A percentile compares a stretch with the other conserved stretches of the same genome.
phyloP scores from a whole-genome alignment of 805 yeast genomes.

The Saturnispora galanensis region DNA sequence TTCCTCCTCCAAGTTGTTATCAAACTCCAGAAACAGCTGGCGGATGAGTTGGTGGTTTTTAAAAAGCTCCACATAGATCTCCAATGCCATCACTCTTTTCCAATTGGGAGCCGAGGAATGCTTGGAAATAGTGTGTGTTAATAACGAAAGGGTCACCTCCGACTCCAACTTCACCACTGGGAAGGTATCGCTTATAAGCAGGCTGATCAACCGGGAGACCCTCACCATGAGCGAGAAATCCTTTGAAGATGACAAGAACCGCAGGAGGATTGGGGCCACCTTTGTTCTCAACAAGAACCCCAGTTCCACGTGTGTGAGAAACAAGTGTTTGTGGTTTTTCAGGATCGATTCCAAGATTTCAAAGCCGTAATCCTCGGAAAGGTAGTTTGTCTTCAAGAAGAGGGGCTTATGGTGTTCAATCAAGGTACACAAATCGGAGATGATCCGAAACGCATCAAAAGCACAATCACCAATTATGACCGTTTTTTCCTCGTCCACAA shows the following conservation, averaged over 20 bases:
- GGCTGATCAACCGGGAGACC: slow-evolving; percentile 58
- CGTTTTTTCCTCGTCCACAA: slow-evolving; percentile 35
- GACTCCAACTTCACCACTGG: slow-evolving; percentile 60
- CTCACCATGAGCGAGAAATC: slow-evolving; percentile 67
- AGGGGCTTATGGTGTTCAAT: slow-evolving; percentile 48
- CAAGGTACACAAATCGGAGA: slow-evolving; percentile 62
- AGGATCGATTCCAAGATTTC: slow-evolving; percentile 78
- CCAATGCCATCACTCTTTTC: slow-evolving; percentile 69
- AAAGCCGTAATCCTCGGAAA: slow-evolving; percentile 60
- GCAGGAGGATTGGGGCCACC: slow-evolving; percentile 65
- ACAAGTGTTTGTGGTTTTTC: slow-evolving; percentile 48
- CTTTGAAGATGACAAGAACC: slow-evolving; percentile 47
- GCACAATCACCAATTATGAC: slow-evolving; percentile 42
- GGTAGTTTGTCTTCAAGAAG: slow-evolving; percentile 40
- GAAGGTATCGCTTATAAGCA: slow-evolving; percentile 55
- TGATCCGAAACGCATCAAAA: slow-evolving; percentile 60
- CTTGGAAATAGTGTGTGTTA: slow-evolving; percentile 61
- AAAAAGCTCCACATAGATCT: slow-evolving; percentile 54
- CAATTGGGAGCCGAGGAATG: slow-evolving; percentile 51
- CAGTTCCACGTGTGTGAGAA: slow-evolving; percentile 53
- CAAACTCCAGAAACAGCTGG: slow-evolving; percentile 53
- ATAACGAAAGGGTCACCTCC: slow-evolving; percentile 67
- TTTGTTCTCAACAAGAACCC: slow-evolving; percentile 55
- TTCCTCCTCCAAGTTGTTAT: slow-evolving; percentile 36
- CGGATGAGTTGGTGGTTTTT: slow-evolving; percentile 44